phyloP scores from a whole-genome alignment of 768 basidiomycete species.

The Leccinum uliginosum region DNA sequence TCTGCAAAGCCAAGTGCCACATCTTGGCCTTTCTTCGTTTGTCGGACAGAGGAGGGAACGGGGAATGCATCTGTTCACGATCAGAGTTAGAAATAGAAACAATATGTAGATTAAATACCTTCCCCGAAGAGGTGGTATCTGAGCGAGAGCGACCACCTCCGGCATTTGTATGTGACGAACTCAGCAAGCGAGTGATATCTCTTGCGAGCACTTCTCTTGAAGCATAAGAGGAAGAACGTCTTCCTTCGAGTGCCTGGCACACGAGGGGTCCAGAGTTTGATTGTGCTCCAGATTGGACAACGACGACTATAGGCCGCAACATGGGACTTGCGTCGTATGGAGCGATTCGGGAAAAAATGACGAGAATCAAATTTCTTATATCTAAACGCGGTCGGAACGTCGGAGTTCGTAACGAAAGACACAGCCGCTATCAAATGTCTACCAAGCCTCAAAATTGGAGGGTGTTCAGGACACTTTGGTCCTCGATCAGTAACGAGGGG shows the following conservation, averaged over 20 bases:
- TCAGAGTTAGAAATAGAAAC: background rate
- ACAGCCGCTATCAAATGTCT: background rate
- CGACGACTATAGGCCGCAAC: background rate
- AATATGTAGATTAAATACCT: background rate
- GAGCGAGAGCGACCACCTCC: background rate
- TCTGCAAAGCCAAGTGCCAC: background rate
- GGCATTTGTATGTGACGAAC: background rate
- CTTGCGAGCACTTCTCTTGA: background rate
- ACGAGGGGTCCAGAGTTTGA: background rate
- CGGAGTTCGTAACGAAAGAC: background rate
- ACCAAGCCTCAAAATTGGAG: background rate
- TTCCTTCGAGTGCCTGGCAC: background rate
- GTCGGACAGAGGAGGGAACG: background rate
- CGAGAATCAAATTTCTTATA: background rate
- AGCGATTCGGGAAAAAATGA: too few species aligned
- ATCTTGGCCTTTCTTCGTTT: background rate
- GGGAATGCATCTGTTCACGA: background rate
- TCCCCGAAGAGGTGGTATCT: background rate
- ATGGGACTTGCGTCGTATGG: background rate
- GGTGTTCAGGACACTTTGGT: background rate
- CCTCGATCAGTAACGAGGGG: background rate
- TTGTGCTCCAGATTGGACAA: background rate
- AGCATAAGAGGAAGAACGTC: background rate
- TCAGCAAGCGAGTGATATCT: background rate
- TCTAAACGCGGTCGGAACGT: background rate